phyloP scores from a whole-genome alignment of 1,284 basidiomycete species.

The Irpex lacteus region DNA sequence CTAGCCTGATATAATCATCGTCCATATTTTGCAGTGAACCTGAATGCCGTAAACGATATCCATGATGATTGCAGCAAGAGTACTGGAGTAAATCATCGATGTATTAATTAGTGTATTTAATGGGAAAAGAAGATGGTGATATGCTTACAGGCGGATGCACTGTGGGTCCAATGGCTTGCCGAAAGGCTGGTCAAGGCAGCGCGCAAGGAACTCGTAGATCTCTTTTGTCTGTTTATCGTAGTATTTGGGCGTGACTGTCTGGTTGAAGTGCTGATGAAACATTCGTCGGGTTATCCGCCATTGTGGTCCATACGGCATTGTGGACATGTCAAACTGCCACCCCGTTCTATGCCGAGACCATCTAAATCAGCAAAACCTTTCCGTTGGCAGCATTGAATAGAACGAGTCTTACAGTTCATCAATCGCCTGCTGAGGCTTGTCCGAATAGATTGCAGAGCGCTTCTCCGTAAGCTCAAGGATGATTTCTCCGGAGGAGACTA shows the following conservation, averaged over 20 bases:
- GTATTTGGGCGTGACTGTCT: conserved; percentile 14
- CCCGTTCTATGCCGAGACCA: not conserved
- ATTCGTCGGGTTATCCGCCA: conserved; percentile 39
- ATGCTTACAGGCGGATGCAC: not conserved
- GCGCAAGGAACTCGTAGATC: not conserved
- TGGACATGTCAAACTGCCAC: conserved; percentile 28
- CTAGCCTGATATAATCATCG: conserved; percentile 22
- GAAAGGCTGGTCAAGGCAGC: not conserved
- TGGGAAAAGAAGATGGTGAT: not conserved
- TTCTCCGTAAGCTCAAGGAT: conserved; percentile 11
- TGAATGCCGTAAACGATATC: conserved; percentile 24
- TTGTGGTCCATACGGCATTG: conserved; percentile 36
- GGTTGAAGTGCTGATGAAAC: conserved; percentile 28
- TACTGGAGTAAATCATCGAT: conserved; percentile 8
- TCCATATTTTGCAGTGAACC: conserved; percentile 15
- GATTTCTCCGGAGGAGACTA: conserved; percentile 3
- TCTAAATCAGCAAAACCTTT: not conserved
- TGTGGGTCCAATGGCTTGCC: not conserved
- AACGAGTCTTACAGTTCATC: not conserved
- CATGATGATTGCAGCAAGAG: conserved; percentile 22
- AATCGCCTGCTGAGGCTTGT: not conserved
- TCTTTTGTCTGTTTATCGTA: conserved; percentile 4
- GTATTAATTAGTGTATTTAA: not conserved
- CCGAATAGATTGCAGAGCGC: conserved; percentile 11
- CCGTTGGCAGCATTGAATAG: not conserved